A percentile compares a stretch with the other conserved stretches of the same genome.
Evolutionary conservation across 805 yeast genomes (phyloP).

Genomic region (Kodamaea laetipori): DNA sequence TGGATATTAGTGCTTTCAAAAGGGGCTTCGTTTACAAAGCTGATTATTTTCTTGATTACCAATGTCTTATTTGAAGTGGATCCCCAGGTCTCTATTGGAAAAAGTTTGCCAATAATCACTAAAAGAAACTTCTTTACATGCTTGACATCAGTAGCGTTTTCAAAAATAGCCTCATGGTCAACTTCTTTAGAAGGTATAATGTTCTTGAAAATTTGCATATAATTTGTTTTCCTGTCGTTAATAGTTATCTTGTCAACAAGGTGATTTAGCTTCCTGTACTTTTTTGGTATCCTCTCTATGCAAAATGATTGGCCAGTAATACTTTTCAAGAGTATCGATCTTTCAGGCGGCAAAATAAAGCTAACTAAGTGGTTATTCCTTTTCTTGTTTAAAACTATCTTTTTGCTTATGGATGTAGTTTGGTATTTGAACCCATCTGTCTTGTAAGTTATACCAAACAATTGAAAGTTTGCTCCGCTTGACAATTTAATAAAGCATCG

Average conservation of each 20-base stretch:
- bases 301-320: conserved; percentile 4
- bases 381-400: background rate
- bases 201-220: conserved; percentile 37
- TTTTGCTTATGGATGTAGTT: background rate
- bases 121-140: conserved; percentile 47
- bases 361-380: background rate
- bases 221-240: conserved; percentile 35
- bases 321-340: conserved; percentile 2
- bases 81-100: conserved; percentile 60
- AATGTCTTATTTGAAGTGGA: conserved; percentile 46
- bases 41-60: conserved; percentile 38
- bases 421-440: background rate
- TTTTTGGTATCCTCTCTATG: conserved; percentile 15
- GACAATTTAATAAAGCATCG: conserved; percentile 26
- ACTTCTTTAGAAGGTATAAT: conserved; percentile 26
- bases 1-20: conserved; percentile 36
- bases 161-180: conserved; percentile 27
- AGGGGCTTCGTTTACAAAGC: conserved; percentile 39
- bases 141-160: conserved; percentile 30
- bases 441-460: conserved; percentile 27
- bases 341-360: background rate
- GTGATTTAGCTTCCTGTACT: conserved; percentile 15
- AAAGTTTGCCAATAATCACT: conserved; percentile 45
- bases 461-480: conserved; percentile 20
- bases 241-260: conserved; percentile 24